Base-by-base conservation (phyloP, 345 rosid species). In the Euclidium syriacum region DNA sequence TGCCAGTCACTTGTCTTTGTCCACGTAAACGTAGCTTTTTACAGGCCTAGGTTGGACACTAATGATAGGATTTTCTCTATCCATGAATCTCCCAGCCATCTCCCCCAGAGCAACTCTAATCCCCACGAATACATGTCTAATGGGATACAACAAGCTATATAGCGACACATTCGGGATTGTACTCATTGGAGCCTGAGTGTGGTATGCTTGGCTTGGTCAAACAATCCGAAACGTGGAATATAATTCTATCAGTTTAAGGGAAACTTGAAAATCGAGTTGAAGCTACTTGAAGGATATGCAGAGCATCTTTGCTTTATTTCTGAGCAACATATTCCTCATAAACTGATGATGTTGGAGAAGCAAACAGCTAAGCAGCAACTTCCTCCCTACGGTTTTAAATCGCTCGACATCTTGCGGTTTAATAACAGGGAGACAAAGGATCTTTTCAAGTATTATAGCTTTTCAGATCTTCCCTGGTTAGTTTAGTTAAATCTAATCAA, bases 401-500 rank as follows among this genome's bases (percentile, higher is more conserved):
- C 36, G 10, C 36, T 36, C 6, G 38, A 58, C 64, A 42, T 58
- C 39, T 4, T 38, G 39, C 36, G 55, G 49, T 36, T 62, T 26
- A 8, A 50, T 5, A 36, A 12, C 58, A 50, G 5, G 19, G 4
- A 23, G 0, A 4, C 33, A 14, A 24, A 25, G 0, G 33, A 11
- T 16, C 19, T 33, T 10, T 47, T 47, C 55, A n/a, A 17, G 8
- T 62, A 58, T 8, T 0, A 1, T n/a, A 38, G 49, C 18, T 50
- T 62, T 17, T 9, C 26, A 12, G 18, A 14, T n/a, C 50, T 36
- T 7, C 58, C 67, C 3, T 62, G 57, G 58, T 36, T 62, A 18
- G 19, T 2, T 1, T 58, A 62, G 49, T 58, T 58, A 29, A 42
- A 42, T 41, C 52, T 58, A 19, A 29, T 58, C 19, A 58, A 62